These are phyloP conservation scores for Mortierella sp. DNA, from an alignment of 371 early-diverging fungal genomes.

Conservation along the genomic window DNA sequence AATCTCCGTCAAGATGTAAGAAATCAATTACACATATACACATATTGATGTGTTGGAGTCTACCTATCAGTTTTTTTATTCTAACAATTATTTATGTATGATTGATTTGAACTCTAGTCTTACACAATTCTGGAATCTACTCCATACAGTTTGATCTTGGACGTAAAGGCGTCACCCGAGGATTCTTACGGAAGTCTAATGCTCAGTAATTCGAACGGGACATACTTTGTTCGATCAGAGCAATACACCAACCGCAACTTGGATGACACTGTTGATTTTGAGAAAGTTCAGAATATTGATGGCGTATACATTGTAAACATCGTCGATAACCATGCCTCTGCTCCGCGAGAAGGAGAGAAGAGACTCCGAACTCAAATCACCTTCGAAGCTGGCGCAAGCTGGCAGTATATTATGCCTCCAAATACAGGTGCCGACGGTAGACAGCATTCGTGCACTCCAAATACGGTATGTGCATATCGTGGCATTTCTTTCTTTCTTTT, in stretches of 20 bases:
- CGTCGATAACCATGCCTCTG: conserved; percentile 75
- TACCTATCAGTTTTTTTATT: background rate
- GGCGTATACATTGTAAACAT: conserved; percentile 89
- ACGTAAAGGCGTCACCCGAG: conserved; percentile 60
- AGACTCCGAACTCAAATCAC: conserved; percentile 85
- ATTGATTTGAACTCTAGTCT: conserved; percentile 54
- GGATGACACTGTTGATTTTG: conserved; percentile 89
- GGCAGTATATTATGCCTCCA: conserved; percentile 78
- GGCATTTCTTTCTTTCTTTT: background rate
- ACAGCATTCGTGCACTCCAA: conserved; percentile 56
- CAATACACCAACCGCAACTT: conserved; percentile 83
- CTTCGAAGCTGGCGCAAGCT: conserved; percentile 89
- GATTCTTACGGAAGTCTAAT: conserved; percentile 79
- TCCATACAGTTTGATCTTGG: conserved; percentile 71
- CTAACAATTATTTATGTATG: too few species aligned
- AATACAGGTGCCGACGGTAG: conserved; percentile 44
- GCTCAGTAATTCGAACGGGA: conserved; percentile 92
- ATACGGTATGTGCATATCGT: conserved; percentile 23
- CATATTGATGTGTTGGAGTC: background rate
- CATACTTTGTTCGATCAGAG: conserved; percentile 82
- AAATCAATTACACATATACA: background rate
- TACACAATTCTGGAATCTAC: conserved; percentile 87
- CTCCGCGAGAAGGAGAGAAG: conserved; percentile 61
- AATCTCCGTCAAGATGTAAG: conserved; percentile 51
- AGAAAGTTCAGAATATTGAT: conserved; percentile 85